Evolutionary conservation across 768 basidiomycete species (phyloP).

Genomic region (Tricholomella constricta): DNA sequence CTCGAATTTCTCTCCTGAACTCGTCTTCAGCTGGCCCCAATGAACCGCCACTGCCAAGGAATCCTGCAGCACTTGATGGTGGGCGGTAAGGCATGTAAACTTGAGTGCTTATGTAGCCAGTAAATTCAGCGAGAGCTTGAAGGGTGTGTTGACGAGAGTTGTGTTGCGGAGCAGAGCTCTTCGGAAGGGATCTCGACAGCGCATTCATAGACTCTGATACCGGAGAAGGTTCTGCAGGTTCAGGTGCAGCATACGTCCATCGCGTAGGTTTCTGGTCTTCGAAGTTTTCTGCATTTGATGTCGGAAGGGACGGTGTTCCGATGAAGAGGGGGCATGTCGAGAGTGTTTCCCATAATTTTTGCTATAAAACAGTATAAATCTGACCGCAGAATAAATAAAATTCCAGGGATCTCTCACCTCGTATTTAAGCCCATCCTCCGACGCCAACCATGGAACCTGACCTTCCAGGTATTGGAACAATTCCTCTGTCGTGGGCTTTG

Average conservation of each 20-base stretch:
- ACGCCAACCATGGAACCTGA: conserved; percentile 58
- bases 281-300: conserved; percentile 20
- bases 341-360: conserved; percentile 66
- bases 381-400: neutral
- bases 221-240: conserved; percentile 36
- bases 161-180: conserved; percentile 27
- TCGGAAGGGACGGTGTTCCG: conserved; percentile 27
- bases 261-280: conserved; percentile 24
- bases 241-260: conserved; percentile 44
- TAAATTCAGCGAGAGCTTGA: conserved; percentile 69
- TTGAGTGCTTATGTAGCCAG: conserved; percentile 77
- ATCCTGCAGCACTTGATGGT: conserved; percentile 26
- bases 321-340: conserved; percentile 53
- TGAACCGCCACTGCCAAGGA: conserved; percentile 24
- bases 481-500: conserved; percentile 55
- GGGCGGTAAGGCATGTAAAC: conserved; percentile 57
- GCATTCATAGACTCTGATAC: conserved; percentile 37
- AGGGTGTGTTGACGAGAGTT: conserved; percentile 61
- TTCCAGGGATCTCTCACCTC: conserved; percentile 49
- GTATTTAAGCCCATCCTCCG: conserved; percentile 50
- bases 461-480: conserved; percentile 60
- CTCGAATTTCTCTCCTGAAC: conserved; percentile 69
- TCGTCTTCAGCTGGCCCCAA: conserved; percentile 62
- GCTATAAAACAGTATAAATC: conserved; percentile 14
- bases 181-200: conserved; percentile 40